A percentile compares a stretch with the other conserved stretches of the same genome.
These are phyloP conservation scores for Colletotrichum cereale DNA, from an alignment of 2,329 filamentous ascomycete species.

Conservation along the genomic window DNA sequence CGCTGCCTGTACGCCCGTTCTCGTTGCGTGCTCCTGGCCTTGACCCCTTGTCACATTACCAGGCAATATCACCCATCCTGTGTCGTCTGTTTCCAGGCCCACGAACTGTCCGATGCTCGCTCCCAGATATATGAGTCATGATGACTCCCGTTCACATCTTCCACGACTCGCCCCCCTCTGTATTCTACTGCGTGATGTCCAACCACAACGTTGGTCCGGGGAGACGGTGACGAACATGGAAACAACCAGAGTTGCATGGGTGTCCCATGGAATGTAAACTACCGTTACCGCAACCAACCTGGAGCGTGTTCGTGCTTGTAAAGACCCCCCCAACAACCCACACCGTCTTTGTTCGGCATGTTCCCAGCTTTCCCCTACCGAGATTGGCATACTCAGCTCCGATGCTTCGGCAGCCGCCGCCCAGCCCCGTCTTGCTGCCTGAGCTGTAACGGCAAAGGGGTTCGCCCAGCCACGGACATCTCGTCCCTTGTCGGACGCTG, in stretches of 20 bases:
- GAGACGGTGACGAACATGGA: neutral
- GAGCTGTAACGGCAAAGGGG: slow-evolving; percentile 9
- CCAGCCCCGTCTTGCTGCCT: slow-evolving; percentile 6
- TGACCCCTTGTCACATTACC: neutral
- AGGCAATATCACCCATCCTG: no score
- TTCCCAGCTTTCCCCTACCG: neutral
- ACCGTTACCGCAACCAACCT: neutral
- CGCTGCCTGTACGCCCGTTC: neutral
- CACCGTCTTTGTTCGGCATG: neutral
- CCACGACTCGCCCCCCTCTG: neutral
- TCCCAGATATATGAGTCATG: neutral
- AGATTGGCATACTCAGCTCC: slow-evolving; percentile 8
- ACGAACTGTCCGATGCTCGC: neutral
- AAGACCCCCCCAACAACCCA: neutral
- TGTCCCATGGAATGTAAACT: neutral
- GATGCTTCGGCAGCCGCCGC: slow-evolving; percentile 5
- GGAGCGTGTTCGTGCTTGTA: neutral
- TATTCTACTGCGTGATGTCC: neutral
- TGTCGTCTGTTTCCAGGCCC: neutral
- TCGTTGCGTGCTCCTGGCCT: neutral
- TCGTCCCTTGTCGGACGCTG: neutral
- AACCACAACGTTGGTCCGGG: neutral
- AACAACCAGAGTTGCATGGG: neutral
- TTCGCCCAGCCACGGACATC: slow-evolving; percentile 3
- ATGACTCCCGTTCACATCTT: neutral